Evolutionary conservation across 768 basidiomycete species (phyloP).

Genomic region (Pholiota conissans): DNA sequence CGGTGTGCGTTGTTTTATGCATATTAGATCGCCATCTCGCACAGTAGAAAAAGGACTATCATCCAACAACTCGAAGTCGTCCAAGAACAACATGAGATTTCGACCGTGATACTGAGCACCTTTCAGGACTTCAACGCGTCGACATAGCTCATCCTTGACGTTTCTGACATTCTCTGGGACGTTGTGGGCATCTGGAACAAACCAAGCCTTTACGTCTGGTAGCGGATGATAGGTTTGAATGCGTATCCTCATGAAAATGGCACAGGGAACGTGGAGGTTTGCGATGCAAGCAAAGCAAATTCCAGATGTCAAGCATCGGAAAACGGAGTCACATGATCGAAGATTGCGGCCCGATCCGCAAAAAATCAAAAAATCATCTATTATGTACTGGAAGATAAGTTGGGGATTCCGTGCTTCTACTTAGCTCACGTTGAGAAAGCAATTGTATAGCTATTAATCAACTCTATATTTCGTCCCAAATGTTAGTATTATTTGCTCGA

Average conservation of each 20-base stretch:
- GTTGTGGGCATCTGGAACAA: constrained; percentile 32
- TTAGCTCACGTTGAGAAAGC: no score
- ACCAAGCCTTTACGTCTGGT: constrained; percentile 54
- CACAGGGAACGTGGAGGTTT: neutral
- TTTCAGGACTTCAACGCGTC: constrained; percentile 30
- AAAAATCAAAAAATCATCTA: no score
- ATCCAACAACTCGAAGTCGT: constrained; percentile 50
- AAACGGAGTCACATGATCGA: no score
- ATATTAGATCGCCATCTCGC: constrained; percentile 50
- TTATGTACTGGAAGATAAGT: no score
- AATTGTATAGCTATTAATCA: no score
- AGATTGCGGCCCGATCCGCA: no score
- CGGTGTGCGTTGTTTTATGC: constrained; percentile 24
- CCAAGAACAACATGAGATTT: constrained; percentile 36
- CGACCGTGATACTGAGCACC: constrained; percentile 17
- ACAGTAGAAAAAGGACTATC: constrained; percentile 36
- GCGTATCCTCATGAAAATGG: constrained; percentile 45
- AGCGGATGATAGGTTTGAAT: constrained; percentile 49
- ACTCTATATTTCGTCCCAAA: no score
- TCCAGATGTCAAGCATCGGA: no score
- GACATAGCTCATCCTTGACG: constrained; percentile 39
- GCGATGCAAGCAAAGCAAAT: no score
- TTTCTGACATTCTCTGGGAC: constrained; percentile 30
- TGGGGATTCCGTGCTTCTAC: no score
- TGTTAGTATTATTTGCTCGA: no score